Conservation (phyloP, 106 monocot genomes). For the Dactylorhiza incarnata region DNA sequence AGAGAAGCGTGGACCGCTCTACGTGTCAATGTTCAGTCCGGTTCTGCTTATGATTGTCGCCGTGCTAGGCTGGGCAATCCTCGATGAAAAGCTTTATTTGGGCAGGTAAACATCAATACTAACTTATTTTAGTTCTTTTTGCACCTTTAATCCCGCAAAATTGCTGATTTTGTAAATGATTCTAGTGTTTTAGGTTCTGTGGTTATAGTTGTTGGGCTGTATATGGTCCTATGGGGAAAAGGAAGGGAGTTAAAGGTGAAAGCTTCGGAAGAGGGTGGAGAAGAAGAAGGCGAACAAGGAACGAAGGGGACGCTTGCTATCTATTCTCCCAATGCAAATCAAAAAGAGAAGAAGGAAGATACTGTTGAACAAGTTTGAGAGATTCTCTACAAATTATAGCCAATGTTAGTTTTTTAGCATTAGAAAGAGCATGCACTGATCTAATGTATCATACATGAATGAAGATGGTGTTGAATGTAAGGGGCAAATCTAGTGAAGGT, state of each 20-base stretch:
- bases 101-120: slow-evolving; percentile 42
- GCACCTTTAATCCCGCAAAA: too few species aligned
- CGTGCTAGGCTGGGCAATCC: slow-evolving; percentile 61
- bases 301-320: background rate
- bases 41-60: slow-evolving; percentile 66
- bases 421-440: too few species aligned
- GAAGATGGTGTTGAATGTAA: too few species aligned
- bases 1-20: slow-evolving; percentile 57
- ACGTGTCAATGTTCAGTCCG: slow-evolving; percentile 79
- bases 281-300: background rate
- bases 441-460: too few species aligned
- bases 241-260: slow-evolving; percentile 20
- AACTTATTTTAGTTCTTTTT: background rate
- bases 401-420: too few species aligned
- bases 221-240: slow-evolving; percentile 51
- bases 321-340: background rate
- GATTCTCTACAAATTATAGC: too few species aligned
- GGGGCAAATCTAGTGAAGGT: too few species aligned
- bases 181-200: slow-evolving; percentile 33
- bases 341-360: background rate
- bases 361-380: too few species aligned
- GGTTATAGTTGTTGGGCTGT: slow-evolving; percentile 37
- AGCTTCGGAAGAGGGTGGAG: background rate
- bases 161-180: background rate
- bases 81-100: slow-evolving; percentile 61